Percentiles rank a stretch among this genome's conserved stretches.
phyloP scores from a whole-genome alignment of 2,329 filamentous ascomycete species.

The Lasiodiplodia gonubiensis region DNA sequence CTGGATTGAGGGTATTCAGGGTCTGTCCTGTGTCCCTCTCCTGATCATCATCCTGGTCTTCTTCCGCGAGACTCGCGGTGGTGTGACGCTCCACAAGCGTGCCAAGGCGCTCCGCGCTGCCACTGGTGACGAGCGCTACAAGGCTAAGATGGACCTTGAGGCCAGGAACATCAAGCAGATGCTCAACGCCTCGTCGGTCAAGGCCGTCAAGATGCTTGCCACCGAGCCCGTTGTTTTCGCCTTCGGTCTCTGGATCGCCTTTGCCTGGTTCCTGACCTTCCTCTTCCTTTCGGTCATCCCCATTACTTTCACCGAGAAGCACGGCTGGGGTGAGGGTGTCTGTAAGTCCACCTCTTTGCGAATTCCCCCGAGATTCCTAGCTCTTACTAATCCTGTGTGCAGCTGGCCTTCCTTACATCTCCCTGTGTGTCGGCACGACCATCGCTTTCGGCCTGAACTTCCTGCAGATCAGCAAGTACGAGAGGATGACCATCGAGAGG shows the following conservation, averaged over 20 bases:
- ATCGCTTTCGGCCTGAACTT: constrained; percentile 57
- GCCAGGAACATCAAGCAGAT: constrained; percentile 55
- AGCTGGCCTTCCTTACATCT: constrained; percentile 58
- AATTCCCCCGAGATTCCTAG: neutral
- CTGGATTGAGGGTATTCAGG: constrained; percentile 61
- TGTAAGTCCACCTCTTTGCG: constrained; percentile 28
- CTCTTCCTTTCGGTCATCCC: constrained; percentile 60
- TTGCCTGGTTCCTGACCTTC: constrained; percentile 61
- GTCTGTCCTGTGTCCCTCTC: constrained; percentile 58
- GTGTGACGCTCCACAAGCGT: constrained; percentile 56
- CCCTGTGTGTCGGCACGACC: constrained; percentile 56
- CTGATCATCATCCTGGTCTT: constrained; percentile 52
- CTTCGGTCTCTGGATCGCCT: constrained; percentile 59
- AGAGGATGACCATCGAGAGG: constrained; percentile 47
- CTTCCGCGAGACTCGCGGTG: constrained; percentile 56
- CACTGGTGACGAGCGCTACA: constrained; percentile 58
- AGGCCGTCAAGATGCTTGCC: constrained; percentile 57
- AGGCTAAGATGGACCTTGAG: constrained; percentile 58
- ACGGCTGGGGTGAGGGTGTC: constrained; percentile 58
- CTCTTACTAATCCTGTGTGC: constrained; percentile 18
- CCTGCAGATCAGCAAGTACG: constrained; percentile 59
- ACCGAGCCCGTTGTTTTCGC: constrained; percentile 58
- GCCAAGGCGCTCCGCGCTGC: constrained; percentile 54
- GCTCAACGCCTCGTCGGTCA: constrained; percentile 57
- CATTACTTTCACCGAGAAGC: constrained; percentile 59